A percentile compares a stretch with the other conserved stretches of the same genome.
These are phyloP conservation scores for Cicer pinnatifidum DNA, from an alignment of 306 rosid species.

Conservation along the genomic window DNA sequence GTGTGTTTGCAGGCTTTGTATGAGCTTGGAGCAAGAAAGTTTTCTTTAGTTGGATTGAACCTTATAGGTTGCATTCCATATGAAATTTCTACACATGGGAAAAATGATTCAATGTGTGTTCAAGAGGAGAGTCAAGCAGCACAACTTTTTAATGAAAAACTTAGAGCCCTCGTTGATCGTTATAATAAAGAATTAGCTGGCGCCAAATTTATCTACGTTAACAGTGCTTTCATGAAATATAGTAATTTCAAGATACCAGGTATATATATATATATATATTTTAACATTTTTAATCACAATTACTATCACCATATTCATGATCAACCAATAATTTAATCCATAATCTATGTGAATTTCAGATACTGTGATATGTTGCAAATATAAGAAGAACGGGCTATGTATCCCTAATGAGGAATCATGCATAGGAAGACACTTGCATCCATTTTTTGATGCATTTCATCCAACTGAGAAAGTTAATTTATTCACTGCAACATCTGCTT, in stretches of 20 bases:
- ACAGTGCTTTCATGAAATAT: neutral
- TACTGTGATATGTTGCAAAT: conserved; percentile 43
- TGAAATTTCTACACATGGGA: conserved; percentile 47
- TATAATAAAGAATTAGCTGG: conserved; percentile 45
- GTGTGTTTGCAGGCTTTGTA: conserved; percentile 49
- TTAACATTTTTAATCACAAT: too few species aligned
- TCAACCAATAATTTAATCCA: too few species aligned
- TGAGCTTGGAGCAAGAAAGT: conserved; percentile 65
- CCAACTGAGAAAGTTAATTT: conserved; percentile 42
- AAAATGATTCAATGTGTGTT: conserved; percentile 55
- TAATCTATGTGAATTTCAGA: conserved; percentile 30
- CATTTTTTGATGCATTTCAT: conserved; percentile 57
- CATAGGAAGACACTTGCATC: neutral
- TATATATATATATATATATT: neutral
- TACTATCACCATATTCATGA: too few species aligned
- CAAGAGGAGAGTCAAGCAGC: conserved; percentile 42
- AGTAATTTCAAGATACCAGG: neutral
- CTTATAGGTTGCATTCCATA: conserved; percentile 62
- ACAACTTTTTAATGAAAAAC: conserved; percentile 49
- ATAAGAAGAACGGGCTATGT: conserved; percentile 42
- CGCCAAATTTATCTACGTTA: conserved; percentile 49
- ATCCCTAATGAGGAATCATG: conserved; percentile 39
- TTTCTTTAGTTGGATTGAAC: conserved; percentile 56
- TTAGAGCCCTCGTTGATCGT: conserved; percentile 45
- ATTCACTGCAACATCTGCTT: conserved; percentile 29